A percentile compares a stretch with the other conserved stretches of the same genome.
Conservation (phyloP, 192 early-diverging fungal genomes). For the Coemansia sp. region DNA sequence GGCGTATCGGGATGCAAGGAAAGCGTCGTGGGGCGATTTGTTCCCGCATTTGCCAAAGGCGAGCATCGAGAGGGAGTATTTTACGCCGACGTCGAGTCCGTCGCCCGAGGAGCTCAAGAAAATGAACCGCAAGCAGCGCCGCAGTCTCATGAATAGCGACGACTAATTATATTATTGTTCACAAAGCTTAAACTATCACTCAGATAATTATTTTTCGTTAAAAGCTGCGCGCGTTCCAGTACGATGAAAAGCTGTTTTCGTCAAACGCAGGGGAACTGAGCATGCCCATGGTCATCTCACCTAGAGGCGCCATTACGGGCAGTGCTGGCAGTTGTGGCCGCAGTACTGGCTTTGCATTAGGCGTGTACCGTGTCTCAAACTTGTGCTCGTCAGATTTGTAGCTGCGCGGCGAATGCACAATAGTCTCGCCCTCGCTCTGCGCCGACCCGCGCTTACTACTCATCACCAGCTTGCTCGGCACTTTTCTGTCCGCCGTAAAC, state of each 20-base stretch:
- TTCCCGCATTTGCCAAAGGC: slow-evolving; percentile 71
- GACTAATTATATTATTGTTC: background rate
- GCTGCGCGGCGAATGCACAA: slow-evolving; percentile 42
- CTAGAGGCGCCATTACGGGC: slow-evolving; percentile 32
- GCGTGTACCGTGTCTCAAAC: slow-evolving; percentile 12
- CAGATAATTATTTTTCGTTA: slow-evolving; percentile 1
- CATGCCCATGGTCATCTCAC: slow-evolving; percentile 40
- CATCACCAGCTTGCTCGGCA: slow-evolving; percentile 2
- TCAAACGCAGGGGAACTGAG: slow-evolving; percentile 17
- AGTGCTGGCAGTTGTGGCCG: slow-evolving; percentile 25
- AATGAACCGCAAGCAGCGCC: slow-evolving; percentile 10
- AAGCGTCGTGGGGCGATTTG: slow-evolving; percentile 80
- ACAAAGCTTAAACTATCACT: background rate
- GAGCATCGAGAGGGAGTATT: slow-evolving; percentile 10
- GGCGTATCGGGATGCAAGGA: slow-evolving; percentile 70
- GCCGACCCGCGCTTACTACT: slow-evolving; percentile 50
- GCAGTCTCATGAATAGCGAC: background rate
- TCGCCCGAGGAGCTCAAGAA: background rate
- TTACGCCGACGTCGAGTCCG: slow-evolving; percentile 2
- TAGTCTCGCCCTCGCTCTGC: slow-evolving; percentile 51
- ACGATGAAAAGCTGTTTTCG: slow-evolving; percentile 28
- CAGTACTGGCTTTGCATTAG: background rate
- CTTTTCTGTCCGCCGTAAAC: background rate
- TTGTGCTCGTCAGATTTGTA: background rate
- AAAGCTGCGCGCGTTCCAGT: slow-evolving; percentile 14